Conservation (phyloP, 768 basidiomycete genomes). For the Termitomyces bulborhizus region DNA sequence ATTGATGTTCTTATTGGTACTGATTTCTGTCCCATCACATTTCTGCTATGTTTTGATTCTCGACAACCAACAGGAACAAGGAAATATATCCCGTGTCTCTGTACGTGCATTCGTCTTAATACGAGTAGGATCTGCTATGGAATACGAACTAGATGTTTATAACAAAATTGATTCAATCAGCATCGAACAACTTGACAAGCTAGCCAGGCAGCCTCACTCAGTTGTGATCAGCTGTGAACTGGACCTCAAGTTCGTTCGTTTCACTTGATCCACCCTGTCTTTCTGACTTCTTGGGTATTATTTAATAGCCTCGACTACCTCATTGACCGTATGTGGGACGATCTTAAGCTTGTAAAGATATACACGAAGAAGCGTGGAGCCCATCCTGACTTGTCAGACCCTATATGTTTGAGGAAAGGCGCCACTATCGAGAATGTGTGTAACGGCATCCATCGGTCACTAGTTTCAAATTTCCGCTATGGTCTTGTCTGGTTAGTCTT, state of each 20-base stretch:
- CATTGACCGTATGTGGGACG: slow-evolving; percentile 73
- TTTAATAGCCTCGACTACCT: slow-evolving; percentile 58
- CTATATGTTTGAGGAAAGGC: slow-evolving; percentile 84
- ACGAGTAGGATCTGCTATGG: neutral
- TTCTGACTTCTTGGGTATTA: slow-evolving; percentile 4
- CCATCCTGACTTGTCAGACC: slow-evolving; percentile 87
- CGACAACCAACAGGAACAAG: slow-evolving; percentile 57
- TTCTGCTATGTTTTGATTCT: neutral
- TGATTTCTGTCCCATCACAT: neutral
- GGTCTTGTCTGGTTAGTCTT: slow-evolving; percentile 80
- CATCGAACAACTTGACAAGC: slow-evolving; percentile 74
- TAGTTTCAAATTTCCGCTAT: slow-evolving; percentile 90
- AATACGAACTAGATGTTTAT: slow-evolving; percentile 62
- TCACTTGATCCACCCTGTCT: neutral
- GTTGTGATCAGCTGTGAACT: slow-evolving; percentile 98
- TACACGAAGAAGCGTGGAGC: slow-evolving; percentile 98
- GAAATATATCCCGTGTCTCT: slow-evolving; percentile 93
- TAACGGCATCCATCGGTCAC: slow-evolving; percentile 85
- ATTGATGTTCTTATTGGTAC: slow-evolving; percentile 95
- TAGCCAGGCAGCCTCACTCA: slow-evolving; percentile 75
- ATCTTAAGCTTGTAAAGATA: slow-evolving; percentile 78
- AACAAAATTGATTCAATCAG: slow-evolving; percentile 95
- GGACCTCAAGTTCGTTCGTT: slow-evolving; percentile 67
- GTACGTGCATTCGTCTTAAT: slow-evolving; percentile 32
- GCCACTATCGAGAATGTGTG: slow-evolving; percentile 95